Percentiles rank a stretch among this genome's conserved stretches.
These are phyloP conservation scores for Ophiocordyceps polyrhachis-furcata DNA, from an alignment of 2,329 filamentous ascomycete species.

Conservation along the genomic window DNA sequence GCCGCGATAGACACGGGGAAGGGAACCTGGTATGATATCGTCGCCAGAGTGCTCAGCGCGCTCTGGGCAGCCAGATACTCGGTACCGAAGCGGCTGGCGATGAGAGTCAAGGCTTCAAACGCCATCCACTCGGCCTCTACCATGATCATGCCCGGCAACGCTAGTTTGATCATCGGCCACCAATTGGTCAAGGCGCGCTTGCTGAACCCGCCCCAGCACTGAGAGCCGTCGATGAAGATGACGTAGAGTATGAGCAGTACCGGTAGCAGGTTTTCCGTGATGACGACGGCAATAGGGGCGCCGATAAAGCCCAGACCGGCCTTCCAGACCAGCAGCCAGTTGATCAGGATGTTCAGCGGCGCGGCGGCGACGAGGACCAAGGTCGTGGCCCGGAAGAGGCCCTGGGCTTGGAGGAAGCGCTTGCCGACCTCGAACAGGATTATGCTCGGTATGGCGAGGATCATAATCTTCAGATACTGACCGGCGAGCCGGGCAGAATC, in stretches of 20 bases:
- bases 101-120: slow-evolving; percentile 81
- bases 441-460: slow-evolving; percentile 57
- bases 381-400: slow-evolving; percentile 59
- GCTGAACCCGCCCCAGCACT: slow-evolving; percentile 75
- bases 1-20: slow-evolving; percentile 82
- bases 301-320: slow-evolving; percentile 54
- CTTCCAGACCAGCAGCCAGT: slow-evolving; percentile 63
- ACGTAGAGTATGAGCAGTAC: slow-evolving; percentile 64
- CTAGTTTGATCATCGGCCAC: slow-evolving; percentile 67
- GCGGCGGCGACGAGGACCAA: slow-evolving; percentile 61
- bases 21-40: slow-evolving; percentile 75
- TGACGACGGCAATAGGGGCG: slow-evolving; percentile 61
- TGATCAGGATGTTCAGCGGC: slow-evolving; percentile 59
- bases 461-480: slow-evolving; percentile 51
- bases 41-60: slow-evolving; percentile 58
- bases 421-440: slow-evolving; percentile 63
- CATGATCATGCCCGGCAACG: slow-evolving; percentile 81
- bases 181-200: slow-evolving; percentile 53
- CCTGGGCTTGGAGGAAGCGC: slow-evolving; percentile 67
- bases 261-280: slow-evolving; percentile 63
- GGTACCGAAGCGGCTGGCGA: slow-evolving; percentile 60
- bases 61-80: slow-evolving; percentile 75
- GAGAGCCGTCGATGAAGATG: slow-evolving; percentile 48
- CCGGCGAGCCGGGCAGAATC: slow-evolving; percentile 53
- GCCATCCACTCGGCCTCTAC: slow-evolving; percentile 85